Percentiles rank a stretch among this genome's conserved stretches.
phyloP scores from a whole-genome alignment of 805 yeast species.

The Yarrowia sp. region DNA sequence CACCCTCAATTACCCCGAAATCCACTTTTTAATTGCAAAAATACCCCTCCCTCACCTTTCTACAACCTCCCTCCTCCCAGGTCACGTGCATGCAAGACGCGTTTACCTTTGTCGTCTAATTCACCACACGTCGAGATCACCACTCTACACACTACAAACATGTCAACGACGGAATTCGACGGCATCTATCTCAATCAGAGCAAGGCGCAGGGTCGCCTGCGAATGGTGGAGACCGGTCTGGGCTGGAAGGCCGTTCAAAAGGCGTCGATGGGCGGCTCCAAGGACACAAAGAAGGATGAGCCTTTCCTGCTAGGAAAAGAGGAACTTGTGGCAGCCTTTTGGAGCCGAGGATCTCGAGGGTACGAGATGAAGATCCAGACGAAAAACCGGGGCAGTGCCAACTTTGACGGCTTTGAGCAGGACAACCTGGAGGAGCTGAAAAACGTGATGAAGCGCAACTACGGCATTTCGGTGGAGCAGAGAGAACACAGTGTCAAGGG shows the following conservation, averaged over 20 bases:
- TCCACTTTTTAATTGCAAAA: too few species aligned
- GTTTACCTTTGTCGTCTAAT: background rate
- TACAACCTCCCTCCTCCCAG: background rate
- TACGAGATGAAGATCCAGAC: conserved; percentile 87
- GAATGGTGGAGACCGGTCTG: conserved; percentile 93
- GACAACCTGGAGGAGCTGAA: conserved; percentile 77
- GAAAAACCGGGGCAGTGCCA: conserved; percentile 77
- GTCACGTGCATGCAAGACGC: background rate
- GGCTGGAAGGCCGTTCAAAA: conserved; percentile 83
- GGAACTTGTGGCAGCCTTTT: conserved; percentile 70
- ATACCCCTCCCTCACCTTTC: background rate
- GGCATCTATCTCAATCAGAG: conserved; percentile 87
- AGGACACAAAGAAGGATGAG: conserved; percentile 47
- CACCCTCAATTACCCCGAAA: too few species aligned
- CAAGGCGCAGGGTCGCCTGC: conserved; percentile 77
- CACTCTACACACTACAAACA: background rate
- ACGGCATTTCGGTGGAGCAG: conserved; percentile 68
- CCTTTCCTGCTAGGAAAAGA: conserved; percentile 90
- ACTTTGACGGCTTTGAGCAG: conserved; percentile 86
- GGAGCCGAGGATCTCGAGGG: conserved; percentile 95
- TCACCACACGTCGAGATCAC: background rate
- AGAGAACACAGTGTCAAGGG: conserved; percentile 93
- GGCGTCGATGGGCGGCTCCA: conserved; percentile 42
- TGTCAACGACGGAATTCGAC: conserved; percentile 62
- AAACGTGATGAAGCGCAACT: conserved; percentile 75